Evolutionary conservation across 2,329 filamentous ascomycete genomes (phyloP).

Genomic region (Penicillium sp.): DNA sequence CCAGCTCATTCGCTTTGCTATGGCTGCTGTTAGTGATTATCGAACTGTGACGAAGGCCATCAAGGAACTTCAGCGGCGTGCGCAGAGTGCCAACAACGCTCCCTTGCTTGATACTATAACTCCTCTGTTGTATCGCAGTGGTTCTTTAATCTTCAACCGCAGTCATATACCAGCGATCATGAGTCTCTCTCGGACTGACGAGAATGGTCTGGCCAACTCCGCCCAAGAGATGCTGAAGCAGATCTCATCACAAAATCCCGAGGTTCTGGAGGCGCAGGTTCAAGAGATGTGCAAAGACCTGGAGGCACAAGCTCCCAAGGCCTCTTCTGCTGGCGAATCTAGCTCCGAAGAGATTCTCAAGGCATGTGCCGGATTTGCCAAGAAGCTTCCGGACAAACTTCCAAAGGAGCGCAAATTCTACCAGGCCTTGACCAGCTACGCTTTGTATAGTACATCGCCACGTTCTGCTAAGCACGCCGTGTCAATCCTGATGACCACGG

Average conservation of each 20-base stretch:
- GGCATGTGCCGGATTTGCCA: constrained; percentile 88
- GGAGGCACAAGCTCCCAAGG: constrained; percentile 73
- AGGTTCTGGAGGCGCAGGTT: constrained; percentile 89
- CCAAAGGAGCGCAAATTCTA: constrained; percentile 77
- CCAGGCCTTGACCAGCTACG: constrained; percentile 78
- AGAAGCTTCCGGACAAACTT: constrained; percentile 80
- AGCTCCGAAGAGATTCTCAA: constrained; percentile 87
- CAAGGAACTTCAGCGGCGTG: constrained; percentile 81
- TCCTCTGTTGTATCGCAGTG: constrained; percentile 78
- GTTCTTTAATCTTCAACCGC: constrained; percentile 86
- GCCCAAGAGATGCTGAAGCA: constrained; percentile 90
- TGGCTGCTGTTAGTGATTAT: constrained; percentile 84
- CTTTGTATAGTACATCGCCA: constrained; percentile 76
- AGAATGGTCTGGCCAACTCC: constrained; percentile 71
- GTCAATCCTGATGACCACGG: constrained; percentile 78
- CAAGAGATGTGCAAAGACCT: constrained; percentile 87
- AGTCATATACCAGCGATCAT: constrained; percentile 92
- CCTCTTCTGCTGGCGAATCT: constrained; percentile 66
- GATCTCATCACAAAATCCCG: constrained; percentile 84
- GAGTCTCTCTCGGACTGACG: constrained; percentile 80
- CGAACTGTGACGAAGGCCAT: constrained; percentile 86
- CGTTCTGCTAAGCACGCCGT: constrained; percentile 91
- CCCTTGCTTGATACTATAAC: constrained; percentile 74
- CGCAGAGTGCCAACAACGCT: constrained; percentile 65
- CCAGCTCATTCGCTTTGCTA: constrained; percentile 82